A percentile compares a stretch with the other conserved stretches of the same genome.
Conservation (phyloP, 768 basidiomycete species). For the Harrya chromipes region DNA sequence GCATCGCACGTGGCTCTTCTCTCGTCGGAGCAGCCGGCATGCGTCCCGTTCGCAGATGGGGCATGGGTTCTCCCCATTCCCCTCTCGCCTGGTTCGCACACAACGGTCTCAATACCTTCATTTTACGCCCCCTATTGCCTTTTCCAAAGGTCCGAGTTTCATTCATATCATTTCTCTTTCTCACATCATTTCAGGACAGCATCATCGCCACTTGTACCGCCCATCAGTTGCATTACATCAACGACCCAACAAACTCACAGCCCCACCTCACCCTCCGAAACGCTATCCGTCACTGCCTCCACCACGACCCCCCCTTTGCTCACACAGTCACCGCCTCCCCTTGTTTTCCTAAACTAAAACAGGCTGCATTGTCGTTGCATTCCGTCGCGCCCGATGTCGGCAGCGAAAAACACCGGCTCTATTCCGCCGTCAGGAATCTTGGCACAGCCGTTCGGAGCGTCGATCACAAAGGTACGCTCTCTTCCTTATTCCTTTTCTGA, state of each 20-base stretch:
- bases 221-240: slow-evolving; percentile 56
- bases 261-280: slow-evolving; percentile 72
- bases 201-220: slow-evolving; percentile 76
- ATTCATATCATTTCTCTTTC: background rate
- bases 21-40: slow-evolving; percentile 63
- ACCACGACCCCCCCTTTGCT: slow-evolving; percentile 13
- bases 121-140: slow-evolving; percentile 66
- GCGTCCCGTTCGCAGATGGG: slow-evolving; percentile 65
- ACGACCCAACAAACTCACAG: slow-evolving; percentile 72
- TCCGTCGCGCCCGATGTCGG: slow-evolving; percentile 32
- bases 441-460: slow-evolving; percentile 36
- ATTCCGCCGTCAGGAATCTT: slow-evolving; percentile 36
- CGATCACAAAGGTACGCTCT: slow-evolving; percentile 43
- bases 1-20: slow-evolving; percentile 57
- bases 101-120: slow-evolving; percentile 64
- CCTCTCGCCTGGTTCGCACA: slow-evolving; percentile 43
- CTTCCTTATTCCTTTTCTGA: background rate
- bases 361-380: slow-evolving; percentile 28
- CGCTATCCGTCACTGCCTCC: slow-evolving; percentile 54
- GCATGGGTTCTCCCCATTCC: slow-evolving; percentile 56
- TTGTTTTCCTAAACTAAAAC: slow-evolving; percentile 33
- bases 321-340: slow-evolving; percentile 24
- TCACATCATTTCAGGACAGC: slow-evolving; percentile 51
- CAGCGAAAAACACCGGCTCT: slow-evolving; percentile 37
- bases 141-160: slow-evolving; percentile 57